phyloP scores from a whole-genome alignment of 257 asterid genomes.

The Voacanga thouarsii region DNA sequence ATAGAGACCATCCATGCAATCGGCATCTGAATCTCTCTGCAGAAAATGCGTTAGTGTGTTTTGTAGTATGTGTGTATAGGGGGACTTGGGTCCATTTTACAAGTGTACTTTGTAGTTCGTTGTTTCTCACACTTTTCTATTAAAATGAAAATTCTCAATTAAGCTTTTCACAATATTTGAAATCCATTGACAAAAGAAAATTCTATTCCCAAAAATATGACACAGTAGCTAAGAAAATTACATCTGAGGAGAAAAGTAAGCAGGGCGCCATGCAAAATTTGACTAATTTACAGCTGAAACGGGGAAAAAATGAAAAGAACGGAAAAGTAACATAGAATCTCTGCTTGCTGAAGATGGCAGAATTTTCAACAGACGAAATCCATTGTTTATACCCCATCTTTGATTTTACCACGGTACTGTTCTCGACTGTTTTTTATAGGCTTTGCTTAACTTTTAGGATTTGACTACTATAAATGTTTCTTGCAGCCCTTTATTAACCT shows the following conservation, averaged over 20 bases:
- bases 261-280: constrained; percentile 41
- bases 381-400: constrained; percentile 1
- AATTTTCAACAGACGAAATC: neutral
- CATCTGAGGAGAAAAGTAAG: neutral
- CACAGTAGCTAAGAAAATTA: neutral
- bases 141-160: too few relatives aligned
- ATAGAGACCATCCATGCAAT: constrained; percentile 22
- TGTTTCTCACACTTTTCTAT: too few relatives aligned
- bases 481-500: constrained; percentile 26
- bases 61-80: constrained; percentile 11
- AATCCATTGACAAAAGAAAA: neutral
- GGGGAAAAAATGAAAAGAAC: neutral
- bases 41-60: constrained; percentile 18
- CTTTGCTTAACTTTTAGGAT: constrained; percentile 5
- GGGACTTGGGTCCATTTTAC: too few relatives aligned
- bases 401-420: neutral
- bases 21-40: constrained; percentile 20
- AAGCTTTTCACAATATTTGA: too few relatives aligned
- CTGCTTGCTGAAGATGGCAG: constrained; percentile 9
- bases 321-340: neutral
- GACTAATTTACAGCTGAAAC: constrained; percentile 44
- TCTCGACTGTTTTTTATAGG: neutral
- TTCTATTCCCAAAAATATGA: neutral
- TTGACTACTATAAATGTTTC: constrained; percentile 10
- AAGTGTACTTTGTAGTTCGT: too few relatives aligned